Conservation (phyloP, 1,139 yeast species). For the Suhomyces guaymorum region DNA sequence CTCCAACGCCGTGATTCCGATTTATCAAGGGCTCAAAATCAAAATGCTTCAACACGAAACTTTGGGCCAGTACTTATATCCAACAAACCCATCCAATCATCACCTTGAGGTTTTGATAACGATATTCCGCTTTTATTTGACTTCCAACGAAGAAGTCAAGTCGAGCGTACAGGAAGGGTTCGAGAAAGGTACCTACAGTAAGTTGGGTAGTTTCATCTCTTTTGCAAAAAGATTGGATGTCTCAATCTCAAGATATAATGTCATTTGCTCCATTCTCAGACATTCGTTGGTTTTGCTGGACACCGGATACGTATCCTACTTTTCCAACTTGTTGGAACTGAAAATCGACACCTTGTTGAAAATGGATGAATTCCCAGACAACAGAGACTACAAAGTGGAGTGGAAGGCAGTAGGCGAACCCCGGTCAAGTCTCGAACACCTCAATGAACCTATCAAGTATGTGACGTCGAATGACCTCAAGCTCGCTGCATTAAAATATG, state of each 20-base stretch:
- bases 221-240: constrained; percentile 44
- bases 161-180: constrained; percentile 50
- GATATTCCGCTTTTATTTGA: constrained; percentile 49
- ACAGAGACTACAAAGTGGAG: constrained; percentile 49
- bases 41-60: constrained; percentile 83
- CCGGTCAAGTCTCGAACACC: background rate
- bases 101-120: constrained; percentile 30
- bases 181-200: constrained; percentile 55
- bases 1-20: constrained; percentile 48
- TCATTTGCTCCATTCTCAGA: constrained; percentile 37
- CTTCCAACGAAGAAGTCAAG: constrained; percentile 53
- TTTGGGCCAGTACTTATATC: constrained; percentile 55
- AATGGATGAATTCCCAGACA: constrained; percentile 32
- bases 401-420: constrained; percentile 33
- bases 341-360: constrained; percentile 9
- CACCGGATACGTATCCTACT: constrained; percentile 32
- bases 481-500: constrained; percentile 15
- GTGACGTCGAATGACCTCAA: constrained; percentile 8
- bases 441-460: constrained; percentile 6
- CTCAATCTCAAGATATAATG: constrained; percentile 40
- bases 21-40: constrained; percentile 58
- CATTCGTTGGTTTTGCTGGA: constrained; percentile 39
- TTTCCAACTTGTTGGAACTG: constrained; percentile 20
- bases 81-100: constrained; percentile 32
- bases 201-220: constrained; percentile 60